Evolutionary conservation across 768 basidiomycete species (phyloP).

Genomic region (Melanogaster broomeanus): DNA sequence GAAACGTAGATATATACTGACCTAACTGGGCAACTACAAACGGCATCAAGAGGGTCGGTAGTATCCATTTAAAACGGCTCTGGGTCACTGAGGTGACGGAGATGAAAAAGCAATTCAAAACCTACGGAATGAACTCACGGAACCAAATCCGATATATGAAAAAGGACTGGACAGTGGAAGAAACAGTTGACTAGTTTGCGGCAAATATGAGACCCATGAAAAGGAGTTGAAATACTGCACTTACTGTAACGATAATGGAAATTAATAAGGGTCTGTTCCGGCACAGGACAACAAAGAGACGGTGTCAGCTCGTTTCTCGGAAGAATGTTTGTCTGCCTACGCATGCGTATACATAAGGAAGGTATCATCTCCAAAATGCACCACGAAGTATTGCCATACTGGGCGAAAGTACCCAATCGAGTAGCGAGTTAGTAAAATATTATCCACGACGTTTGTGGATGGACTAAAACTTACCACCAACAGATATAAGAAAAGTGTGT

Average conservation of each 20-base stretch:
- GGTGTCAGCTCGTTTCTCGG: slow-evolving; percentile 5
- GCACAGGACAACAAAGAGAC: too few species aligned
- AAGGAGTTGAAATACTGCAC: slow-evolving; percentile 1
- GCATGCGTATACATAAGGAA: slow-evolving; percentile 17
- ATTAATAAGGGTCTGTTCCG: slow-evolving; percentile 17
- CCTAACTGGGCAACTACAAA: slow-evolving; percentile 21
- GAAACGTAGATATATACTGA: background rate
- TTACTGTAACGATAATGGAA: slow-evolving; percentile 23
- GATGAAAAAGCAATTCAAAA: background rate
- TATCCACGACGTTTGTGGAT: background rate
- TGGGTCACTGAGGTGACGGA: slow-evolving; percentile 12
- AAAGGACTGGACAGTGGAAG: slow-evolving; percentile 21
- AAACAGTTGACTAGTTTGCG: slow-evolving; percentile 17
- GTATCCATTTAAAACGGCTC: slow-evolving; percentile 16
- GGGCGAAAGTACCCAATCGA: background rate
- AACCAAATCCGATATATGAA: slow-evolving; percentile 29
- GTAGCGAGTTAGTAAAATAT: slow-evolving; percentile 7
- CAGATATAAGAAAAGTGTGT: slow-evolving; percentile 15
- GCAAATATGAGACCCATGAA: slow-evolving; percentile 12
- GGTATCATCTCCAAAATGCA: slow-evolving; percentile 20
- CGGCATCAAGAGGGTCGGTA: slow-evolving; percentile 16
- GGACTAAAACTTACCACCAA: slow-evolving; percentile 13
- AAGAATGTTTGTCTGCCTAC: slow-evolving; percentile 14
- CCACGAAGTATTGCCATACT: slow-evolving; percentile 26
- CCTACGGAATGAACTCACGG: slow-evolving; percentile 12